phyloP scores from a whole-genome alignment of 2,329 filamentous ascomycete species.

The Corynespora cassiicola region DNA sequence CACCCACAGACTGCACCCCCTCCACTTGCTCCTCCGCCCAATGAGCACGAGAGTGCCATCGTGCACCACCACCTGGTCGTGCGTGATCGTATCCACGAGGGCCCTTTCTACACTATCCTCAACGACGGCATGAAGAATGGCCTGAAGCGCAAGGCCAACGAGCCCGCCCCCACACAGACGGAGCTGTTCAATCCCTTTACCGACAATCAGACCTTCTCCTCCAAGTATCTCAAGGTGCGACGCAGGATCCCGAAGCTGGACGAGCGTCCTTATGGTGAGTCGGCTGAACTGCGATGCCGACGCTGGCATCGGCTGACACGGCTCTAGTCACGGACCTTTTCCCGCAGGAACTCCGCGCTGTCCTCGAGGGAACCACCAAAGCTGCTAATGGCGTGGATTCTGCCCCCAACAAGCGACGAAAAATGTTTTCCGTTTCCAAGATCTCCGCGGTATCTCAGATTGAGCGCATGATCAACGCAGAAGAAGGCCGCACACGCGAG shows the following conservation, averaged over 20 bases:
- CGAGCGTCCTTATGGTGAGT: slow-evolving; percentile 62
- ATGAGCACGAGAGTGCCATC: slow-evolving; percentile 52
- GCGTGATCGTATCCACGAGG: slow-evolving; percentile 63
- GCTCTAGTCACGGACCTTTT: slow-evolving; percentile 62
- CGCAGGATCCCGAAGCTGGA: slow-evolving; percentile 62
- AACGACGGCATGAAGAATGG: slow-evolving; percentile 54
- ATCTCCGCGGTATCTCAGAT: slow-evolving; percentile 38
- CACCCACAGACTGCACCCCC: slow-evolving; percentile 37
- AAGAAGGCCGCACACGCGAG: slow-evolving; percentile 52
- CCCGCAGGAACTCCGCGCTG: slow-evolving; percentile 63
- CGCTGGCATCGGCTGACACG: slow-evolving; percentile 10
- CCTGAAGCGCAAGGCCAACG: slow-evolving; percentile 43
- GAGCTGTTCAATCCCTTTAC: slow-evolving; percentile 65
- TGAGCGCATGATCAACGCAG: slow-evolving; percentile 50
- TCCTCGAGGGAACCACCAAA: slow-evolving; percentile 51
- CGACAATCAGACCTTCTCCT: slow-evolving; percentile 66
- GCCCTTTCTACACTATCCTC: slow-evolving; percentile 65
- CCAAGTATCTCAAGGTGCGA: slow-evolving; percentile 64
- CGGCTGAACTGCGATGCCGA: neutral
- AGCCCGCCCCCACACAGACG: slow-evolving; percentile 46
- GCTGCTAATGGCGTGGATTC: slow-evolving; percentile 16
- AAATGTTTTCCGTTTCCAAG: slow-evolving; percentile 40
- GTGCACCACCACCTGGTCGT: slow-evolving; percentile 59
- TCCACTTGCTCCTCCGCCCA: slow-evolving; percentile 48
- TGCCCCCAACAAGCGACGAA: slow-evolving; percentile 36